Percentiles rank a stretch among this genome's conserved stretches.
phyloP scores from a whole-genome alignment of 2,329 filamentous ascomycete genomes.

The Sporothrix sp. region DNA sequence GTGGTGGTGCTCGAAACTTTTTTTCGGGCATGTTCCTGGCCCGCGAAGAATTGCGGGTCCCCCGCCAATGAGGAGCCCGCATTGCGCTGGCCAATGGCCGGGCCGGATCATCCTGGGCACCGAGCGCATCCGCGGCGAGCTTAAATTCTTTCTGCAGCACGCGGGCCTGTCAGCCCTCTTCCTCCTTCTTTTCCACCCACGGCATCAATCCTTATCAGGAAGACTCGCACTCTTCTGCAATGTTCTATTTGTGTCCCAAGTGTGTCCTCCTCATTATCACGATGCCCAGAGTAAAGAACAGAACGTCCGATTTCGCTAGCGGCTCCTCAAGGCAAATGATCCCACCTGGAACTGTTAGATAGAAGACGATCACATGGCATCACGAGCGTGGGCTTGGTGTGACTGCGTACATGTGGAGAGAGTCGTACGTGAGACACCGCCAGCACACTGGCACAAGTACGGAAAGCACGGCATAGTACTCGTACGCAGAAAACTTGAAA shows the following conservation, averaged over 20 bases:
- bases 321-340: conserved; percentile 50
- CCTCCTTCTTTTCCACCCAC: conserved; percentile 32
- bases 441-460: no score
- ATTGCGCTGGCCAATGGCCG: not conserved
- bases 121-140: not conserved
- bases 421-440: no score
- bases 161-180: conserved; percentile 19
- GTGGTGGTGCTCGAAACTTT: conserved; percentile 10
- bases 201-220: conserved; percentile 86
- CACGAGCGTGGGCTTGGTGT: no score
- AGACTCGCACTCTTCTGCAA: conserved; percentile 17
- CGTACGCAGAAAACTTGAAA: no score
- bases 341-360: conserved; percentile 21
- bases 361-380: conserved; percentile 19
- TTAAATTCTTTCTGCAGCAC: not conserved
- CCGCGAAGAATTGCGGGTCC: not conserved
- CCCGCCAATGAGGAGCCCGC: not conserved
- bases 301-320: conserved; percentile 97
- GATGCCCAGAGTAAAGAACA: conserved; percentile 68
- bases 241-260: conserved; percentile 38
- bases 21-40: not conserved
- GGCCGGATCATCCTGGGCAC: conserved; percentile 14
- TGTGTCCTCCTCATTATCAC: conserved; percentile 81
- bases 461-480: no score
- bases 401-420: not conserved